Base-by-base conservation (phyloP, 192 early-diverging fungal genomes). In the Coemansia sp. region DNA sequence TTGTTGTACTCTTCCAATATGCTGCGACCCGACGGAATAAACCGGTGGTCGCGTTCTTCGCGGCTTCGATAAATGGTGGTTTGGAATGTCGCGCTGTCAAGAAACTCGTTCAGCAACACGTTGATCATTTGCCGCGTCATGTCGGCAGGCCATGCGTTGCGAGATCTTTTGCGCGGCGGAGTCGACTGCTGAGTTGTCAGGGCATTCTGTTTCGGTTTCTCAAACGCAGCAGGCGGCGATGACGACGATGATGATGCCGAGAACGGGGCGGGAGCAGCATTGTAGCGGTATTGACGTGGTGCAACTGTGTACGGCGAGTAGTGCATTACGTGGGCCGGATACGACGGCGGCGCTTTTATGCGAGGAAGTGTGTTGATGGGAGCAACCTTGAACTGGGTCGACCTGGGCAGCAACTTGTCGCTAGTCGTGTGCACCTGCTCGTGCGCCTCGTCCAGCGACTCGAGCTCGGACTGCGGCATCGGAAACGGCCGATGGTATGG, bases 1-100 rank as follows among this genome's bases (percentile, higher is more conserved):
- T 79, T 79, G 67, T 79, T 79, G 68, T 79, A 79, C 43, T 79
- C 76, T 35, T 79, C 71, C 41, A 79, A 41, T 21, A 79, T 73
- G 17, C 57, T 69, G 7, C 76, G 66, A 0, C 76, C 76, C 9
- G 76, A 79, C 2, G 59, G 29, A 14, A 37, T 31, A 48, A 79
- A 79, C 11, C 76, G 59, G 39, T 63, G 61, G 64, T 79, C 76
- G 47, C 76, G 76, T 52, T 79, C 76, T 7, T 79, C 76, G 51
- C 76, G 76, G 52, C 76, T 79, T 3, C 76, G 63, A 57, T 79
- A 79, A n/a, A 79, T 79, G 12, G 71, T 79, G 6, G 76, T 79
- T 38, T 67, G 76, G 67, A 65, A 79, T 17, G 57, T 39, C 1
- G 76, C 55, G 64, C 70, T 63, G 23, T 37, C 57, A 0, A 79